Conservation (phyloP, 306 rosid species). For the Corylus avellana region DNA sequence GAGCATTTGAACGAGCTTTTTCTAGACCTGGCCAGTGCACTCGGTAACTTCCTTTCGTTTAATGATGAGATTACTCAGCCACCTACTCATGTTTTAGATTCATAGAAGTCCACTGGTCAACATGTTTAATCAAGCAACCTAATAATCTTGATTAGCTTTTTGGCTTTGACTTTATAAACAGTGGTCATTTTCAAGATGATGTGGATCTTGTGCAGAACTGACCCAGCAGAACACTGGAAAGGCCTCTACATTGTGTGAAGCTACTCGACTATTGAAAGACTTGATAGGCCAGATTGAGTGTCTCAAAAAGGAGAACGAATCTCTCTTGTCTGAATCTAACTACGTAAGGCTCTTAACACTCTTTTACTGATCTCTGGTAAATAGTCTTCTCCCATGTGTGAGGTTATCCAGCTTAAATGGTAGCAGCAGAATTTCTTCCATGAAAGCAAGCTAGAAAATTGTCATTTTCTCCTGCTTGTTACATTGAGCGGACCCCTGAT, state of each 20-base stretch:
- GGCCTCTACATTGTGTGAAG: slow-evolving; percentile 65
- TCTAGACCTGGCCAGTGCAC: slow-evolving; percentile 70
- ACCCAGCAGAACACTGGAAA: slow-evolving; percentile 68
- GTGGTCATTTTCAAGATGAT: background rate
- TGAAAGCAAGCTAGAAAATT: background rate
- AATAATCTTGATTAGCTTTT: background rate
- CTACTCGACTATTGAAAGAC: slow-evolving; percentile 65
- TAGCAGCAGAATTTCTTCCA: background rate
- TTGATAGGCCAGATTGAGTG: slow-evolving; percentile 62
- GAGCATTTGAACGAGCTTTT: slow-evolving; percentile 84
- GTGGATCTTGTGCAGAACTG: slow-evolving; percentile 47
- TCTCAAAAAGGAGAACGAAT: slow-evolving; percentile 60
- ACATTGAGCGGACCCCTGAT: background rate
- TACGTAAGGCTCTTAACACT: slow-evolving; percentile 54
- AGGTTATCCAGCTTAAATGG: background rate
- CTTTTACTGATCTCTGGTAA: background rate
- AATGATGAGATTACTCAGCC: slow-evolving; percentile 9
- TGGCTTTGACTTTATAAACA: background rate
- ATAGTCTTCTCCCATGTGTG: background rate
- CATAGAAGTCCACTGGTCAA: slow-evolving; percentile 4
- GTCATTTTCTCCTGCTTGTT: background rate
- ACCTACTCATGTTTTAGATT: slow-evolving; percentile 9
- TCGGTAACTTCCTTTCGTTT: slow-evolving; percentile 53
- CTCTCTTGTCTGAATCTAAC: slow-evolving; percentile 67
- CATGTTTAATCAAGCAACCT: slow-evolving; percentile 20